phyloP scores from a whole-genome alignment of 305 asterid genomes.

The Salvia sclarea region DNA sequence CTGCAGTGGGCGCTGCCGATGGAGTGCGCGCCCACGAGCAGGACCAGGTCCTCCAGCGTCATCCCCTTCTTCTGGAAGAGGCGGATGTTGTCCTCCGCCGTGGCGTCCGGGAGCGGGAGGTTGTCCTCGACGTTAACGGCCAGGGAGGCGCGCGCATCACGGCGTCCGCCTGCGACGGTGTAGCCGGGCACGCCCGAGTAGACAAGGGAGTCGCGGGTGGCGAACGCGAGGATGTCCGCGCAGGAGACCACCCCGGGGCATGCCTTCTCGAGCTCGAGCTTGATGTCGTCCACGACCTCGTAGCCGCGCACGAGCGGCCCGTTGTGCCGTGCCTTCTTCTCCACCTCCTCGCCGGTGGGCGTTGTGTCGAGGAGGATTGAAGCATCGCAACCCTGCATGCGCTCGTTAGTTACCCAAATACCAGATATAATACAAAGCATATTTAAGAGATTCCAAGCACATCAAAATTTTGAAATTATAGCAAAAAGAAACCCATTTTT shows the following conservation, averaged over 20 bases:
- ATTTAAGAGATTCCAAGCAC: background rate
- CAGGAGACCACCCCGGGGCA: slow-evolving; percentile 70
- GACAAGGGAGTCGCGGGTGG: slow-evolving; percentile 56
- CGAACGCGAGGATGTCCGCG: slow-evolving; percentile 53
- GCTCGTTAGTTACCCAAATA: background rate
- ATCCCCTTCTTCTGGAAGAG: slow-evolving; percentile 46
- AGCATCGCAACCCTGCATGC: slow-evolving; percentile 64
- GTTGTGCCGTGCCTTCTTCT: slow-evolving; percentile 52
- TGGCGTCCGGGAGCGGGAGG: slow-evolving; percentile 40
- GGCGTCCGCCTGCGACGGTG: slow-evolving; percentile 49
- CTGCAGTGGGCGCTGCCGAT: slow-evolving; percentile 58
- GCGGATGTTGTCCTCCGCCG: slow-evolving; percentile 25
- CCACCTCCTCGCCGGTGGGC: slow-evolving; percentile 46
- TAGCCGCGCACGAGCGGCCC: slow-evolving; percentile 48
- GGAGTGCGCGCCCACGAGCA: slow-evolving; percentile 64
- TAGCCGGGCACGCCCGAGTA: slow-evolving; percentile 47
- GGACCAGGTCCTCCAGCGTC: slow-evolving; percentile 51
- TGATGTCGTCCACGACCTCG: slow-evolving; percentile 45
- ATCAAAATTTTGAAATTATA: too few relatives aligned
- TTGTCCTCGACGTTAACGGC: slow-evolving; percentile 37
- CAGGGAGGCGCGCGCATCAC: slow-evolving; percentile 50
- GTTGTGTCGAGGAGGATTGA: slow-evolving; percentile 57
- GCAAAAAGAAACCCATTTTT: too few relatives aligned
- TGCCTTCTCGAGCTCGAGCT: slow-evolving; percentile 46
- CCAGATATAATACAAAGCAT: background rate